A percentile compares a stretch with the other conserved stretches of the same genome.
Conservation (phyloP, 1,284 basidiomycete species). For the Pseudozyma flocculosa region DNA sequence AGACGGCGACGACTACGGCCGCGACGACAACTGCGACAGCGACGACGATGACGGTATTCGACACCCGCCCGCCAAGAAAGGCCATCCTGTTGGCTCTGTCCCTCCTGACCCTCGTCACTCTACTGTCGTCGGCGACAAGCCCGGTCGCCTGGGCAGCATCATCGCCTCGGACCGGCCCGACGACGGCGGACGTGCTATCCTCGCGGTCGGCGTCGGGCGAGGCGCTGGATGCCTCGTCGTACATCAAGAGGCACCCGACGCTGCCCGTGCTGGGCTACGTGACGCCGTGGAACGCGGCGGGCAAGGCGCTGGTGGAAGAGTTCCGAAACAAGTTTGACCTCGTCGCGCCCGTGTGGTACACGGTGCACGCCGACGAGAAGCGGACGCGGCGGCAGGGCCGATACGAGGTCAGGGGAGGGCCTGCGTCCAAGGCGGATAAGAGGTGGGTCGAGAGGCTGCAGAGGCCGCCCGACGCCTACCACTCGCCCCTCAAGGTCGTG, state of each 20-base stretch:
- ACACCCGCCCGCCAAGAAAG: too few relatives aligned
- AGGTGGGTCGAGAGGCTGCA: slow-evolving; percentile 14
- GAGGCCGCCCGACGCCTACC: background rate
- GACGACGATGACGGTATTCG: too few relatives aligned
- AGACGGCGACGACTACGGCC: too few relatives aligned
- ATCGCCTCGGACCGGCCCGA: too few relatives aligned
- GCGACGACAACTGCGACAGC: too few relatives aligned
- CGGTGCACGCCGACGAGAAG: slow-evolving; percentile 11
- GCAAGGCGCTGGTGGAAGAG: slow-evolving; percentile 12
- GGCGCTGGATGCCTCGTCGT: slow-evolving; percentile 1
- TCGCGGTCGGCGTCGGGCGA: background rate
- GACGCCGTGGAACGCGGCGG: slow-evolving; percentile 38
- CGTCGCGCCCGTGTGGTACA: slow-evolving; percentile 43
- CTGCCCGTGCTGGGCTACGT: slow-evolving; percentile 32
- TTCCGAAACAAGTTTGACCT: slow-evolving; percentile 27
- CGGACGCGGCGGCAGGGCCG: slow-evolving; percentile 2
- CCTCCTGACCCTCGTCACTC: too few relatives aligned
- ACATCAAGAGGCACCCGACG: background rate
- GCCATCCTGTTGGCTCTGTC: too few relatives aligned
- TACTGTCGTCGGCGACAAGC: too few relatives aligned
- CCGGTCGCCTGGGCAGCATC: too few relatives aligned
- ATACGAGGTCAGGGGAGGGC: slow-evolving; percentile 30
- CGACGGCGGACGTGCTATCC: too few relatives aligned
- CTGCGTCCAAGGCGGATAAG: slow-evolving; percentile 7
- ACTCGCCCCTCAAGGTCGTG: slow-evolving; percentile 7